Base-by-base conservation (phyloP, 768 basidiomycete species). In the Cubamyces lactineus region DNA sequence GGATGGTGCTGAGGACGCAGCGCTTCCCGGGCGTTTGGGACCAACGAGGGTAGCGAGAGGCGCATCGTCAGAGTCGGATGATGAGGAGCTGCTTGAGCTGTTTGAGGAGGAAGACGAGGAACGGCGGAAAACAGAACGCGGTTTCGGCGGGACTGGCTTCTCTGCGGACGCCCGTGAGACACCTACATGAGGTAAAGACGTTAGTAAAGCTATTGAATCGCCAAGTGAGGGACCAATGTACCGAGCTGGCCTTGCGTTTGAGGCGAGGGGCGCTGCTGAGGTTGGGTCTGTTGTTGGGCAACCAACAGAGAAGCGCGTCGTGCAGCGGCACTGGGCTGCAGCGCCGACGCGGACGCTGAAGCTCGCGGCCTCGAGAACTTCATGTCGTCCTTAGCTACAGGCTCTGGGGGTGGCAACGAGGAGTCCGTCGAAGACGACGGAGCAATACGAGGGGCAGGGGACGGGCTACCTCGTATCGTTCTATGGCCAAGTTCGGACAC, bases 1-100 rank as follows among this genome's bases (percentile, higher is more conserved):
- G 30, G 74, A 21, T 34, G 76, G 73, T 5, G 65, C 63, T 11
- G 70, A 70, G 24, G 81, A 81, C 12, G 76, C 70, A 2, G 87
- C 79, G 64, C 86, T 89, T 17, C 87, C 88, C 16, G 90, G 89
- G 39, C 91, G 80, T 50, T 78, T 81, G 12, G 90, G 89, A 0
- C 78, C 78, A 7, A 89, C 75, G 39, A 91, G 77, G 1, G 76
- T 79, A 0, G 87, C 86, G 39, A 93, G 78, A 13, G 90, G 91
- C 1, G 85, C 82, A 65, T 86, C 78, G 60, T 88, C 76, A n/a
- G 79, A 79, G 54, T 84, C 85, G 24, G 57, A 59, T 80, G 82
- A 38, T 78, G 73, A 72, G 15, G 73, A 71, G 34, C 34, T 34
- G 9, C 34, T 34, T 8, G 67, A 69, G 19, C 67, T 68, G 26